Evolutionary conservation across 192 early-diverging fungal genomes (phyloP).

Genomic region (Linnemannia exigua): DNA sequence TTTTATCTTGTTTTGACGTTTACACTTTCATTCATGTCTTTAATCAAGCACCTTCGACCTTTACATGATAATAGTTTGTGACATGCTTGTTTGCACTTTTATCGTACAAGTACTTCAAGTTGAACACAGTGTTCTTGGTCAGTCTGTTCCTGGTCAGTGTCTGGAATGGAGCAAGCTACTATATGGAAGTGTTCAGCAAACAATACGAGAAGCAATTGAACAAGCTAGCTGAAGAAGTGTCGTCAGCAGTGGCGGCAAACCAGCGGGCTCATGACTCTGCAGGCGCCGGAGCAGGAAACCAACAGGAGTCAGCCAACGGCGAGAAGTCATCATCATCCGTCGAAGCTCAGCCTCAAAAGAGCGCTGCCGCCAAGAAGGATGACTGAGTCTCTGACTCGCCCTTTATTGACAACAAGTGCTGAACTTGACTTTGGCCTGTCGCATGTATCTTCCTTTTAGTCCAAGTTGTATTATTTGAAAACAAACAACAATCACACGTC

Average conservation of each 20-base stretch:
- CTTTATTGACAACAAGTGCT: not conserved
- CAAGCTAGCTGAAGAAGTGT: constrained; percentile 40
- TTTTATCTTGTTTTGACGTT: not conserved
- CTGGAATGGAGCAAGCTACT: constrained; percentile 78
- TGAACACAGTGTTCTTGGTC: constrained; percentile 69
- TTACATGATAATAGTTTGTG: constrained; percentile 31
- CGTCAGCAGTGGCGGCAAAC: constrained; percentile 37
- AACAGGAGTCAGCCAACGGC: not conserved
- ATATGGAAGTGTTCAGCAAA: constrained; percentile 78
- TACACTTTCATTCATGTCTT: not conserved
- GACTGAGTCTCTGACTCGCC: constrained; percentile 11
- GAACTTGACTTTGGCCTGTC: not conserved
- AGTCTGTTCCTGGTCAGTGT: constrained; percentile 67
- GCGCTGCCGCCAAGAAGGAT: constrained; percentile 45
- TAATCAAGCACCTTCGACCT: not conserved
- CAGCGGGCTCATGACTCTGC: constrained; percentile 28
- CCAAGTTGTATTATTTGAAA: not conserved
- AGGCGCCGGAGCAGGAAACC: not conserved
- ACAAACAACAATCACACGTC: not conserved
- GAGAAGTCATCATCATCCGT: not conserved
- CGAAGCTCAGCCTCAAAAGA: not conserved
- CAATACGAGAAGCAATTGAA: constrained; percentile 61
- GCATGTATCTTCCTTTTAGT: not conserved
- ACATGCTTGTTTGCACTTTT: constrained; percentile 62
- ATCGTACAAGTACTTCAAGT: constrained; percentile 65